Evolutionary conservation across 345 rosid species (phyloP).

Genomic region (Populus deltoides): DNA sequence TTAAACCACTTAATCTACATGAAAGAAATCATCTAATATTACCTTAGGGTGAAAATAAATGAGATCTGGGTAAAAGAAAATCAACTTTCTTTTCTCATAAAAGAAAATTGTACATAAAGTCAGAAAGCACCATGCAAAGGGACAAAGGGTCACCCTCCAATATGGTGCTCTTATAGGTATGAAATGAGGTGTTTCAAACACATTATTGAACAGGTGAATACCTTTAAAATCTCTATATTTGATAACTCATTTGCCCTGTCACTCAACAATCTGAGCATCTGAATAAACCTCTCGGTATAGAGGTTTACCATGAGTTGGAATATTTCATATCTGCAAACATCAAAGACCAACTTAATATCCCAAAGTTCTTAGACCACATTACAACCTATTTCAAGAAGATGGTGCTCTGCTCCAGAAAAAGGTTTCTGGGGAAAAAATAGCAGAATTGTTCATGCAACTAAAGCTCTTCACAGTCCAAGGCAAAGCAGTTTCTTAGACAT

Average conservation of each 20-base stretch:
- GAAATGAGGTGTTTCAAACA: slow-evolving; percentile 6
- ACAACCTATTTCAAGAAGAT: neutral
- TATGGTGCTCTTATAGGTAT: neutral
- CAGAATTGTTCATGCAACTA: neutral
- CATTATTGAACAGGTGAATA: slow-evolving; percentile 21
- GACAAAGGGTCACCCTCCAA: neutral
- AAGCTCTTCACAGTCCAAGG: neutral
- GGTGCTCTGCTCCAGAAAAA: neutral
- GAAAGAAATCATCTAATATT: slow-evolving; percentile 1
- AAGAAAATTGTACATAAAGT: neutral
- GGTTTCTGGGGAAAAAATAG: neutral
- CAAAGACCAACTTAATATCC: slow-evolving; percentile 11
- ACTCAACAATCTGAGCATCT: slow-evolving; percentile 96
- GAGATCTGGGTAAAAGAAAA: slow-evolving; percentile 1
- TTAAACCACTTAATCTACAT: slow-evolving; percentile 9
- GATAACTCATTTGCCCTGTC: slow-evolving; percentile 85
- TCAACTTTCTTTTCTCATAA: neutral
- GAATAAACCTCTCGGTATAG: slow-evolving; percentile 96
- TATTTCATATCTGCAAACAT: slow-evolving; percentile 86
- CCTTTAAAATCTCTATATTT: slow-evolving; percentile 98
- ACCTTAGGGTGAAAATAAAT: slow-evolving; percentile 4
- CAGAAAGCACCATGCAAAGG: neutral
- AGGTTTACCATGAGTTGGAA: slow-evolving; percentile 99
- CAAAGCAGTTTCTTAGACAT: neutral
- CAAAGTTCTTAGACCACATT: neutral